Evolutionary conservation across 2,329 filamentous ascomycete species (phyloP).

Genomic region (Hypoxylon sp.): DNA sequence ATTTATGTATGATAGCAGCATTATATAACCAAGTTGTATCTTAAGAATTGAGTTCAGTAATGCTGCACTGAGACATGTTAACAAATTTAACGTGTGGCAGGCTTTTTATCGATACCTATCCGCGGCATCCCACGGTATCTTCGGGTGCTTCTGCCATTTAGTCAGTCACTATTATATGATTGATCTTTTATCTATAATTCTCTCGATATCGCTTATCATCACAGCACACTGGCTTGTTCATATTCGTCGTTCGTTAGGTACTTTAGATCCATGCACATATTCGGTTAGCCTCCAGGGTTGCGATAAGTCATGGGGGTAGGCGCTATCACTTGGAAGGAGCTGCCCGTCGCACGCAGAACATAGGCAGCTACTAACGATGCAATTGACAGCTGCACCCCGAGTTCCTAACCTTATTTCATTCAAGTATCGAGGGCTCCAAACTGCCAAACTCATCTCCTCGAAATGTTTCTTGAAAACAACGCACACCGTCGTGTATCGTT

Average conservation of each 20-base stretch:
- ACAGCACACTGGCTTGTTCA: no score
- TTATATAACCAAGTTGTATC: not conserved
- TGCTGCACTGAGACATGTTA: not conserved
- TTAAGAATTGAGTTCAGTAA: not conserved
- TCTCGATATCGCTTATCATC: no score
- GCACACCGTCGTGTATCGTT: not conserved
- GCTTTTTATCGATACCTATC: not conserved
- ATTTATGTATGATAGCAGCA: slow-evolving; percentile 4
- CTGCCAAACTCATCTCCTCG: not conserved
- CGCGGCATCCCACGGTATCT: no score
- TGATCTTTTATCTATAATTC: no score
- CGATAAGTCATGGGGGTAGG: not conserved
- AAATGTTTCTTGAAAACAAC: not conserved
- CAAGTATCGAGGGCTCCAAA: not conserved
- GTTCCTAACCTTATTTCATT: not conserved
- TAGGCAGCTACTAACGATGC: not conserved
- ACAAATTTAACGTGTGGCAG: not conserved
- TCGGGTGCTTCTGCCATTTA: no score
- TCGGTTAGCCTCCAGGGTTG: not conserved
- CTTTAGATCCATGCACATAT: not conserved
- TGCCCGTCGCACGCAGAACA: not conserved
- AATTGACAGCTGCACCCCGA: not conserved
- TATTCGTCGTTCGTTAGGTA: no score
- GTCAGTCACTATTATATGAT: no score
- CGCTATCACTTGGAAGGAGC: not conserved